These are phyloP conservation scores for Stagonosporopsis cucurbitacearum DNA, from an alignment of 2,329 filamentous ascomycete species.

Conservation along the genomic window DNA sequence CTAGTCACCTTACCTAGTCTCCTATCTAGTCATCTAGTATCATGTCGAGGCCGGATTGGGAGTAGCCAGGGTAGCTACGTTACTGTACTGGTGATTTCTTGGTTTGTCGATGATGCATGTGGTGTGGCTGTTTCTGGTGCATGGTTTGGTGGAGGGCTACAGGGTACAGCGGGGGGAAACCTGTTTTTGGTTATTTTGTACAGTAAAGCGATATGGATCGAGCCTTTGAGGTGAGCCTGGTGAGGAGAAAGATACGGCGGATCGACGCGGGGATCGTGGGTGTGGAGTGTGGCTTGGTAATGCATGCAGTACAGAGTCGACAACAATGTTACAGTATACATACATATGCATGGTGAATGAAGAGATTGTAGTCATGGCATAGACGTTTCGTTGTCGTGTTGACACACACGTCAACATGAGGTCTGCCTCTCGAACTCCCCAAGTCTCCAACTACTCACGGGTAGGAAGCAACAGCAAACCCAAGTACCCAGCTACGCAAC, in stretches of 20 bases:
- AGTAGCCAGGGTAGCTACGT: constrained; percentile 12
- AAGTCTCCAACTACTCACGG: too few species aligned
- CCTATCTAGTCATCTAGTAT: too few species aligned
- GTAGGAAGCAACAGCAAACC: too few species aligned
- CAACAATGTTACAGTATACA: background rate
- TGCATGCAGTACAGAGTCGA: background rate
- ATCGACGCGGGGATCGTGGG: background rate
- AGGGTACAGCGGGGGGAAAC: too few species aligned
- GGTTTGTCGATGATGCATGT: constrained; percentile 7
- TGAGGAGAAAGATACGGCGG: background rate
- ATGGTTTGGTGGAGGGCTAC: background rate
- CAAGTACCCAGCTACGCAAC: background rate
- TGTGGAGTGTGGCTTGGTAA: too few species aligned
- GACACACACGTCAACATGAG: background rate
- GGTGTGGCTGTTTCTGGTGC: constrained; percentile 1
- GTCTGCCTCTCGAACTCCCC: background rate
- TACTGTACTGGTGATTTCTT: too few species aligned
- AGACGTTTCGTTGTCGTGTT: too few species aligned
- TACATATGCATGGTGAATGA: too few species aligned
- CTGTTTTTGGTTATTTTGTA: background rate
- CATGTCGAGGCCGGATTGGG: constrained; percentile 2
- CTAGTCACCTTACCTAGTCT: too few species aligned
- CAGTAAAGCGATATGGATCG: background rate
- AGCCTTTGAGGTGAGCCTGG: too few species aligned
- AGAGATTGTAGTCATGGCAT: too few species aligned